Conservation (phyloP, 768 basidiomycete genomes). For the Pisolithus orientalis region DNA sequence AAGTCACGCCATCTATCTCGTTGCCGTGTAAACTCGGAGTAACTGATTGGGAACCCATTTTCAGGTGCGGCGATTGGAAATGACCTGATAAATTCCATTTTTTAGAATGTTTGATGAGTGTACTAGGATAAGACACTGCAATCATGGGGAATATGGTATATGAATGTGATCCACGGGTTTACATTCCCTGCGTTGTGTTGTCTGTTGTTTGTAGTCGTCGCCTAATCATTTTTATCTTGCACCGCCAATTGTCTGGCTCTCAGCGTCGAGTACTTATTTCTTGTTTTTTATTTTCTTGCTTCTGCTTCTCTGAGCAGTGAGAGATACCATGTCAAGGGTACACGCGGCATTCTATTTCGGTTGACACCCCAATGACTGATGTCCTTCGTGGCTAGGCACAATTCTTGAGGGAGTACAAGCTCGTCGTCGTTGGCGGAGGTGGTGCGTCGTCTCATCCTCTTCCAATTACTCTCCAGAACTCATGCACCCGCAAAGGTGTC, state of each 20-base stretch:
- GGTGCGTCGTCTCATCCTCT: slow-evolving; percentile 47
- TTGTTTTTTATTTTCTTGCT: too few relatives aligned
- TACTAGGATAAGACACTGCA: too few relatives aligned
- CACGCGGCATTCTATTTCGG: not conserved
- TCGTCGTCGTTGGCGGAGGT: slow-evolving; percentile 98
- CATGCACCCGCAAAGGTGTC: slow-evolving; percentile 20
- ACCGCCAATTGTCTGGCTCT: too few relatives aligned
- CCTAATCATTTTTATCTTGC: too few relatives aligned
- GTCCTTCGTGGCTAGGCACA: slow-evolving; percentile 50
- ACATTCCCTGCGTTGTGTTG: too few relatives aligned
- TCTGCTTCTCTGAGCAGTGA: not conserved
- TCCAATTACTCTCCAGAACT: not conserved
- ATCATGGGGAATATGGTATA: too few relatives aligned
- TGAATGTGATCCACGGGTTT: too few relatives aligned
- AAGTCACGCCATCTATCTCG: not conserved
- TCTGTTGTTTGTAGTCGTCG: too few relatives aligned
- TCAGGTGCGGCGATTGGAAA: slow-evolving; percentile 41
- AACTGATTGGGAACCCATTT: not conserved
- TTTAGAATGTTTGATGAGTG: slow-evolving; percentile 21
- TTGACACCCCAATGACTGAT: not conserved
- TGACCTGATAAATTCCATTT: slow-evolving; percentile 42
- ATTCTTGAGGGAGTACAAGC: slow-evolving; percentile 95
- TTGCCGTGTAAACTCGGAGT: not conserved
- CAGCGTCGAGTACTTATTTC: too few relatives aligned
- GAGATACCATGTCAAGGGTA: slow-evolving; percentile 27